These are phyloP conservation scores for Dichomitus squalens DNA, from an alignment of 1,284 basidiomycete genomes.

Conservation along the genomic window DNA sequence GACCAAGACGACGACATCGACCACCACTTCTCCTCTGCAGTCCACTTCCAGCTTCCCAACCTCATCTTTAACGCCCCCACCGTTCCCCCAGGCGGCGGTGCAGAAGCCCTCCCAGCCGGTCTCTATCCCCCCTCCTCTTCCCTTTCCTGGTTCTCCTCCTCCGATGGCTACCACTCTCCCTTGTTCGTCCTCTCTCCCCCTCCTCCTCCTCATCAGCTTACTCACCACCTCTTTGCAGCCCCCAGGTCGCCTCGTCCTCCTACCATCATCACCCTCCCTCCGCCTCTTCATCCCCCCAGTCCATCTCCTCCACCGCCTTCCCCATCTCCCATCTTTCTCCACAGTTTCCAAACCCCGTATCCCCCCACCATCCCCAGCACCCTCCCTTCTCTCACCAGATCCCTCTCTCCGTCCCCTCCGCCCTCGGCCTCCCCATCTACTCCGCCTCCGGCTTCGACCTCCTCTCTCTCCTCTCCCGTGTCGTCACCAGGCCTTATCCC, in stretches of 20 bases:
- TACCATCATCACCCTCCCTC: slow-evolving; percentile 8
- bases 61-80: slow-evolving; percentile 62
- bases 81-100: slow-evolving; percentile 70
- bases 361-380: background rate
- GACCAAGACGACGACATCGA: slow-evolving; percentile 23
- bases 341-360: background rate
- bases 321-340: background rate
- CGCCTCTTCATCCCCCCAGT: slow-evolving; percentile 4
- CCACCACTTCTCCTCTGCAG: slow-evolving; percentile 32
- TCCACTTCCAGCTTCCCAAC: slow-evolving; percentile 65
- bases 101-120: slow-evolving; percentile 60
- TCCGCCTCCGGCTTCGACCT: slow-evolving; percentile 91
- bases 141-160: slow-evolving; percentile 48
- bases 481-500: slow-evolving; percentile 76
- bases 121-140: slow-evolving; percentile 39
- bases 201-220: background rate
- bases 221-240: slow-evolving; percentile 9
- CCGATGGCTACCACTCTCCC: slow-evolving; percentile 37
- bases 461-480: slow-evolving; percentile 78
- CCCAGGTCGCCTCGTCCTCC: slow-evolving; percentile 10
- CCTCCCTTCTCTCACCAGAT: slow-evolving; percentile 6
- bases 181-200: slow-evolving; percentile 12
- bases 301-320: slow-evolving; percentile 11
- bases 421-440: slow-evolving; percentile 61
- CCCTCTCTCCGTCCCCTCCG: slow-evolving; percentile 30